Evolutionary conservation across 1,139 yeast species (phyloP), one percentile per base, ranked within the genome.

Genomic region (Saccharomyces hybrid): DNA sequence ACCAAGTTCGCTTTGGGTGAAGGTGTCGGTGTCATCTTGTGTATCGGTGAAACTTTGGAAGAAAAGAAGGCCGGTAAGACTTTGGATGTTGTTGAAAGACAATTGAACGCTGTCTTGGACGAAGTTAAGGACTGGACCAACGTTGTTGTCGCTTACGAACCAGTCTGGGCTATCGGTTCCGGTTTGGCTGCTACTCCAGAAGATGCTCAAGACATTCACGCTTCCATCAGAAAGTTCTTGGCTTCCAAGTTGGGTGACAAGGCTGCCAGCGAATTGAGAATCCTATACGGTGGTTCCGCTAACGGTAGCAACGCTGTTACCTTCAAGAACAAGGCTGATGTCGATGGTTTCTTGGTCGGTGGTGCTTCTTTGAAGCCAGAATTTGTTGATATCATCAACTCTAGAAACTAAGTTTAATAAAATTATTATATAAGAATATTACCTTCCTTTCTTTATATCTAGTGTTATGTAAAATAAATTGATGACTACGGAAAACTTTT

Each of bases 121-220:
- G 78, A 85, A 64, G 85, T 91, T 61, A 75, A 80, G 67, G 98
- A 91, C 83, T 93, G 99, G 99, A 70, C 86, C 62, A 81, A 88
- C 75, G 80, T 93, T 66, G 99, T 93, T 63, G 79, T 95, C 74
- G 99, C 99, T 71, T 95, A 95, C 78, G 99, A 93, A 79, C 99
- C 99, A 68, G 97, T 93, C 66, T 93, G 99, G 99, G 99, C 99
- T 66, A 93, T 93, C 70, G 99, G 99, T 75, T 91, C 99, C 67
- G 99, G 99, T 71, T 84, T 93, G 71, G 97, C 98, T 70, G 99
- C 99, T 63, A 93, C 99, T 66, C 91, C 99, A 63, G 89, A 88
- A 63, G 98, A 93, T 72, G 98, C 97, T 66, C 96, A 90, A 80
- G 89, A 84, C 65, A 90, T 95, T 71, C 99, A 95, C 80, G 82